Evolutionary conservation across 257 asterid species (phyloP).

Genomic region (Nicotiana undulata): DNA sequence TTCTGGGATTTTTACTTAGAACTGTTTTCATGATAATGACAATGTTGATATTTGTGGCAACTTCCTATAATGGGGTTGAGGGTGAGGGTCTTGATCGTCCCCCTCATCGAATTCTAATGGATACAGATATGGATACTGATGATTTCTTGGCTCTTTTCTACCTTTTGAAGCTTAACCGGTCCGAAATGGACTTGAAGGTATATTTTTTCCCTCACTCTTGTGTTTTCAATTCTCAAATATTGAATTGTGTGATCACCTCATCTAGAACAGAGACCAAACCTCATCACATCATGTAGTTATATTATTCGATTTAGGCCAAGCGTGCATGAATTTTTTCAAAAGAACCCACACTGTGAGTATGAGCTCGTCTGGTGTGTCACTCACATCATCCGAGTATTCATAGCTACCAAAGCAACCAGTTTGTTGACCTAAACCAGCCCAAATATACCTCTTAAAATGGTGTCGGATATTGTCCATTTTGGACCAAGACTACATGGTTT

Average conservation of each 20-base stretch:
- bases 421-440: not conserved
- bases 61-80: conserved; percentile 6
- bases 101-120: conserved; percentile 65
- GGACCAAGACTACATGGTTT: not conserved
- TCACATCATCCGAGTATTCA: not conserved
- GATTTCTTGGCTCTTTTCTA: conserved; percentile 76
- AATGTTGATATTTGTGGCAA: not conserved
- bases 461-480: not conserved
- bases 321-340: too few relatives aligned
- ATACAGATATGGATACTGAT: conserved; percentile 73
- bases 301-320: too few relatives aligned
- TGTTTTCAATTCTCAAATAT: not conserved
- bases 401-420: not conserved
- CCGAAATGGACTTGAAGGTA: conserved; percentile 73
- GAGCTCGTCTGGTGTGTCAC: too few relatives aligned
- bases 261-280: too few relatives aligned
- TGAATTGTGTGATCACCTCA: not conserved
- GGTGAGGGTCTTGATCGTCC: not conserved
- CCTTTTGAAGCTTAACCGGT: conserved; percentile 60
- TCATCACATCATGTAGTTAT: too few relatives aligned
- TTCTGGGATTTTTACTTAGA: not conserved
- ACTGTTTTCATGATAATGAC: not conserved
- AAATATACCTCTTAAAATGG: not conserved
- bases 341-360: too few relatives aligned
- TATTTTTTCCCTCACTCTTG: not conserved